phyloP scores from a whole-genome alignment of 1,139 yeast species.

The Debaryomycetaceae sp. region DNA sequence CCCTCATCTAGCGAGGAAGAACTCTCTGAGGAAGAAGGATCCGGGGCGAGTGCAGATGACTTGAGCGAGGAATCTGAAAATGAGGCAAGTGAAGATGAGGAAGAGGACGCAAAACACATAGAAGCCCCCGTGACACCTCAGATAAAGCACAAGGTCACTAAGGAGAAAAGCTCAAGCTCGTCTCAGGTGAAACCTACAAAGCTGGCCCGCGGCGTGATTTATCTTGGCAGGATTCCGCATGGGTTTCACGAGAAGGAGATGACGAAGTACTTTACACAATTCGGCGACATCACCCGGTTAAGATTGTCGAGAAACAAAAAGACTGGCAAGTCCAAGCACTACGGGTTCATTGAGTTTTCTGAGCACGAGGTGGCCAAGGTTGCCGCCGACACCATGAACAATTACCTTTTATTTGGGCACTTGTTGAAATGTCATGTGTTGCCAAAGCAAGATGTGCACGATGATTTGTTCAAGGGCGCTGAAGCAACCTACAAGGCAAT shows the following conservation, averaged over 20 bases:
- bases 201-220: slow-evolving; percentile 59
- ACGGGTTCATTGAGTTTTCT: slow-evolving; percentile 83
- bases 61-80: slow-evolving; percentile 16
- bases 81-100: slow-evolving; percentile 16
- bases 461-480: slow-evolving; percentile 49
- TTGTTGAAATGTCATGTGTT: slow-evolving; percentile 61
- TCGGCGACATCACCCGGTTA: slow-evolving; percentile 76
- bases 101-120: slow-evolving; percentile 8
- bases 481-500: slow-evolving; percentile 53
- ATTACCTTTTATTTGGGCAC: slow-evolving; percentile 85
- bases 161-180: slow-evolving; percentile 18
- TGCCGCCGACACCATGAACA: slow-evolving; percentile 95
- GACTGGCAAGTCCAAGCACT: slow-evolving; percentile 90
- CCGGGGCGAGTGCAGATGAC: slow-evolving; percentile 9
- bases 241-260: slow-evolving; percentile 87
- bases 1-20: slow-evolving; percentile 25
- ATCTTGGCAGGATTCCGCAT: slow-evolving; percentile 88
- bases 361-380: slow-evolving; percentile 72
- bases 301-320: slow-evolving; percentile 85
- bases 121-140: slow-evolving; percentile 7
- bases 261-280: slow-evolving; percentile 78
- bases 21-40: slow-evolving; percentile 20
- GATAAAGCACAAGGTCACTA: slow-evolving; percentile 23
- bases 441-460: slow-evolving; percentile 42
- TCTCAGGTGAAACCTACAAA: slow-evolving; percentile 19